phyloP scores from a whole-genome alignment of 2,329 filamentous ascomycete species.

The Fusarium illudens region DNA sequence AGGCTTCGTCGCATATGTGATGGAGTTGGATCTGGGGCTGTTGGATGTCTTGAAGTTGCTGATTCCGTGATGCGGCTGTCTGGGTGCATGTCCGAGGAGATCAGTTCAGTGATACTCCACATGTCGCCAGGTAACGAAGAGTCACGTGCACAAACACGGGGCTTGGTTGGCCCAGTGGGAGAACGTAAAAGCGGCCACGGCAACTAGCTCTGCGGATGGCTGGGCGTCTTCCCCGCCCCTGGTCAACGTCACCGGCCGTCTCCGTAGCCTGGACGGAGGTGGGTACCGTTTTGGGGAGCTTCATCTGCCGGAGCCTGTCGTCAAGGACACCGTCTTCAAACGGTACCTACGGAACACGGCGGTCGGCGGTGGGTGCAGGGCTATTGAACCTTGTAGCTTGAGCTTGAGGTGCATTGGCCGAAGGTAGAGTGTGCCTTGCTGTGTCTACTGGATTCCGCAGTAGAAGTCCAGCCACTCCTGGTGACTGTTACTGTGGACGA shows the following conservation, averaged over 20 bases:
- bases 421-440: background rate
- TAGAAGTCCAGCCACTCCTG: background rate
- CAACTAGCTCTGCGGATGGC: slow-evolving; percentile 16
- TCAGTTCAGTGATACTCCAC: background rate
- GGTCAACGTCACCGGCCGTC: slow-evolving; percentile 23
- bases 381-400: background rate
- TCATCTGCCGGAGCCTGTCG: slow-evolving; percentile 16
- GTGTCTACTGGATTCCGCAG: background rate
- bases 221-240: slow-evolving; percentile 25
- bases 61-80: background rate
- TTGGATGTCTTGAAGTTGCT: background rate
- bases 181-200: slow-evolving; percentile 10
- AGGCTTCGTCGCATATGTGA: background rate
- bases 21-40: background rate
- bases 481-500: background rate
- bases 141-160: slow-evolving; percentile 2
- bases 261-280: slow-evolving; percentile 34
- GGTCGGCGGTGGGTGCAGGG: background rate
- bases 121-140: background rate
- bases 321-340: slow-evolving; percentile 5
- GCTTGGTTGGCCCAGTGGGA: too few relatives aligned
- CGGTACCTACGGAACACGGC: background rate
- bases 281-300: slow-evolving; percentile 27
- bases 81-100: background rate
- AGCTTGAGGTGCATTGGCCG: background rate